These are phyloP conservation scores for Pleurotus cornucopiae DNA, from an alignment of 768 basidiomycete genomes.

Conservation along the genomic window DNA sequence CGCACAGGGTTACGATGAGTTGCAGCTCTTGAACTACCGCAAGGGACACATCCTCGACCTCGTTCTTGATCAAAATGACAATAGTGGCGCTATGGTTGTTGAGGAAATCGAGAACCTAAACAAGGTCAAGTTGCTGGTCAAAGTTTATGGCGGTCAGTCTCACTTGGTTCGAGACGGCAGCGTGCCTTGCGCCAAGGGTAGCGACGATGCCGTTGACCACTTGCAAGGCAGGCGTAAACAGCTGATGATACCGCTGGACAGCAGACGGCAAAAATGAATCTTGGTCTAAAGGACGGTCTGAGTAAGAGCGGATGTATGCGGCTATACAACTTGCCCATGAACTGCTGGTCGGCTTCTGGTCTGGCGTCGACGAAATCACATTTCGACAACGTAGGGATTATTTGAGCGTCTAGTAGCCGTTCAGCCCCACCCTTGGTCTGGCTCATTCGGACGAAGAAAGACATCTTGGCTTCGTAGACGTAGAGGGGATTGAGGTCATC, in stretches of 20 bases:
- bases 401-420: conserved; percentile 70
- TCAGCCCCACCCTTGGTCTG: conserved; percentile 84
- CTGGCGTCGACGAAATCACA: conserved; percentile 87
- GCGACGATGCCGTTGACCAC: conserved; percentile 74
- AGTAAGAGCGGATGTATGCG: background rate
- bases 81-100: conserved; percentile 81
- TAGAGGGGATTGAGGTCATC: conserved; percentile 90
- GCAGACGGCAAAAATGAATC: conserved; percentile 87
- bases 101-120: conserved; percentile 75
- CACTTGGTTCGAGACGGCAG: conserved; percentile 69
- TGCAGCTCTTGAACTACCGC: conserved; percentile 76
- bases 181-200: conserved; percentile 67
- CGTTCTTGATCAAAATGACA: conserved; percentile 76
- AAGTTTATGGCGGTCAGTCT: conserved; percentile 7
- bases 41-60: conserved; percentile 55
- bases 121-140: background rate
- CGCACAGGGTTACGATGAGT: conserved; percentile 70
- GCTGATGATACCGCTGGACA: conserved; percentile 85
- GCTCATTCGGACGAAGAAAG: conserved; percentile 79
- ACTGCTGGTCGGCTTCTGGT: conserved; percentile 78
- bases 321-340: conserved; percentile 55
- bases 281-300: conserved; percentile 44
- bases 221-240: conserved; percentile 84
- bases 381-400: conserved; percentile 69
- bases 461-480: conserved; percentile 94